Evolutionary conservation across 352 stramenopile genomes (phyloP), one percentile per base, ranked within the genome.

Genomic region (Phytopythium litorale): DNA sequence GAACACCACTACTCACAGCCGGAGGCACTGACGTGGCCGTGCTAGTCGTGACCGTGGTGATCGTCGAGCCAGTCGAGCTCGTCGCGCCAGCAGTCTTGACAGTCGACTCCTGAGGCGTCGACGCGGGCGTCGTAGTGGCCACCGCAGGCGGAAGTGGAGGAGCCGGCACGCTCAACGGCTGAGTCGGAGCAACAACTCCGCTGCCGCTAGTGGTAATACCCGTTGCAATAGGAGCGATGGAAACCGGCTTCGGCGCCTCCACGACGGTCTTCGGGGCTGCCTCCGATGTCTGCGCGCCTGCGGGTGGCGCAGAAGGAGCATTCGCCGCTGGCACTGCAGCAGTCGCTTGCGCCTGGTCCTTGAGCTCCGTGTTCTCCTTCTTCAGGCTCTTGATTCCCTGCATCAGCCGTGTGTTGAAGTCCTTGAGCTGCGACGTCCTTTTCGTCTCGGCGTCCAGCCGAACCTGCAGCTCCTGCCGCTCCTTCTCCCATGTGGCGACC

Each of bases 321-420:
- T 40, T 13, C 8, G 57, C 1, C 21, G 19, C 33, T 23, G 35
- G n/a, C 4, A 32, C 13, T n/a, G 49, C 9, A 3, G 51, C n/a
- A 13, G 19, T 15, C 16, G 50, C 42, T 28, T 56, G 40, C n/a
- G 67, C 75, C 19, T 89, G 68, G 15, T 76, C 73, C 70, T 91
- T 89, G 8, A 93, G 60, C 56, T 93, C 78, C 18, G 66, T 78
- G 62, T 91, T 93, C 54, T 91, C 80, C 68, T 93, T 87, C 65
- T 88, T 89, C 30, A 90, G 50, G 30, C 46, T 77, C 64, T 90
- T 93, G 38, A 91, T 46, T 50, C 80, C 78, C n/a, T 67, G 75
- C 70, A 93, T 79, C 21, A 94, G 42, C 15, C 79, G 78, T 11
- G 72, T 66, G 56, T 91, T 94, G 51, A 93, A 86, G 16, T 90